A percentile compares a stretch with the other conserved stretches of the same genome.
Conservation (phyloP, 371 early-diverging fungal genomes). For the Furculomyces boomerangus region DNA sequence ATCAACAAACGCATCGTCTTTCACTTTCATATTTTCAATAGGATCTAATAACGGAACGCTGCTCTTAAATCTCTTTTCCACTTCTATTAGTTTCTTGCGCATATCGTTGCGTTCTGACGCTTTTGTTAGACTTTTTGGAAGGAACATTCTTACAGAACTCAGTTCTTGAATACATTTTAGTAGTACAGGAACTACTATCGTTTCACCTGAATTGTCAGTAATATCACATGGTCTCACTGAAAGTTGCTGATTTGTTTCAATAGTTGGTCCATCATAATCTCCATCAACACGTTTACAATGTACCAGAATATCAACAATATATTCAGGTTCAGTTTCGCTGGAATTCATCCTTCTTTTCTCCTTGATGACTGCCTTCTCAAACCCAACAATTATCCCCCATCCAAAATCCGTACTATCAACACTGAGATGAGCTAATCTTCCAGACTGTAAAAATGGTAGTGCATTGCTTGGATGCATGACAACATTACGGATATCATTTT, state of each 20-base stretch:
- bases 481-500: constrained; percentile 51
- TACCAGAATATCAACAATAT: constrained; percentile 69
- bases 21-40: constrained; percentile 73
- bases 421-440: constrained; percentile 28
- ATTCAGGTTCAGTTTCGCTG: constrained; percentile 24
- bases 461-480: constrained; percentile 61
- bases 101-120: constrained; percentile 39
- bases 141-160: constrained; percentile 51
- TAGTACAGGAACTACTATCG: constrained; percentile 63
- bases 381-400: constrained; percentile 75
- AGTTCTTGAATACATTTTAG: constrained; percentile 54
- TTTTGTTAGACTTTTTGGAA: constrained; percentile 49
- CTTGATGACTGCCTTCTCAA: constrained; percentile 24
- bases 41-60: constrained; percentile 75
- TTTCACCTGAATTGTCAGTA: constrained; percentile 33
- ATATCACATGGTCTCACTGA: constrained; percentile 35
- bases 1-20: constrained; percentile 56
- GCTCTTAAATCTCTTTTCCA: constrained; percentile 48
- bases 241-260: constrained; percentile 1
- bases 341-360: constrained; percentile 12
- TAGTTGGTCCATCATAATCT: constrained; percentile 18
- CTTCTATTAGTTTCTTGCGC: constrained; percentile 48
- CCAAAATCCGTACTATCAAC: constrained; percentile 52
- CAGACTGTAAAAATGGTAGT: constrained; percentile 73
- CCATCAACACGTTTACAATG: constrained; percentile 16